Base-by-base conservation (phyloP, 768 basidiomycete species). In the Butyriboletus loyo region DNA sequence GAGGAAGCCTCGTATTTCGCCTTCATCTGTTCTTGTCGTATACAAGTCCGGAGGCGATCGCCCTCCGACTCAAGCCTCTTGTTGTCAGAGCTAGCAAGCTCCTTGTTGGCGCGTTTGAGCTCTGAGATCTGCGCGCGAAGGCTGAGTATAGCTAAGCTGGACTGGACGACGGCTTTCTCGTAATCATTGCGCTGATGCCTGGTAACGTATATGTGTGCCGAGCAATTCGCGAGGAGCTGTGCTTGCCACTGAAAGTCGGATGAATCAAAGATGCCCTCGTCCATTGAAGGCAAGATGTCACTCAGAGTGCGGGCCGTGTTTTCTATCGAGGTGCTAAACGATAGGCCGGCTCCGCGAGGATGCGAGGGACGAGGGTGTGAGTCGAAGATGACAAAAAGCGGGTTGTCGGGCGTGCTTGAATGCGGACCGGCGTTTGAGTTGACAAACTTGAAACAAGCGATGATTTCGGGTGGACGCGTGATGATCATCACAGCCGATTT, bases 391-490 rank as follows among this genome's bases (percentile, higher is more conserved):
- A 81, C 73, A 57, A 81, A 86, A 15, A 81, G 64, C 3, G 62
- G 54, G 21, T 46, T 25, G 22, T 68, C 63, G n/a, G 47, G 35
- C 2, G 44, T 30, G n/a, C 14, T 45, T 7, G 56, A 25, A 30
- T 17, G 32, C 19, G 28, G 24, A 14, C 11, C 2, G 7, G 48
- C 32, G 17, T 46, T 21, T 5, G 41, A 11, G 31, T 39, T 59
- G 31, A 55, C 47, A 35, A 74, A 58, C 53, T 70, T 73, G 54
- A 84, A 61, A 60, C 83, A 80, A 17, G 78, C 74, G 13, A 87
- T 65, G 47, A 87, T 86, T 61, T 87, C 87, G 0, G 87, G 86
- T 32, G 86, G 84, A 21, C 85, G 83, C 0, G 86, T 88, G 54
- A 88, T 81, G 46, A 86, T 73, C 32, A 48, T 77, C 77, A 40